A percentile compares a stretch with the other conserved stretches of the same genome.
Evolutionary conservation across 495 filamentous ascomycete genomes (phyloP).

Genomic region (Neurospora africana): DNA sequence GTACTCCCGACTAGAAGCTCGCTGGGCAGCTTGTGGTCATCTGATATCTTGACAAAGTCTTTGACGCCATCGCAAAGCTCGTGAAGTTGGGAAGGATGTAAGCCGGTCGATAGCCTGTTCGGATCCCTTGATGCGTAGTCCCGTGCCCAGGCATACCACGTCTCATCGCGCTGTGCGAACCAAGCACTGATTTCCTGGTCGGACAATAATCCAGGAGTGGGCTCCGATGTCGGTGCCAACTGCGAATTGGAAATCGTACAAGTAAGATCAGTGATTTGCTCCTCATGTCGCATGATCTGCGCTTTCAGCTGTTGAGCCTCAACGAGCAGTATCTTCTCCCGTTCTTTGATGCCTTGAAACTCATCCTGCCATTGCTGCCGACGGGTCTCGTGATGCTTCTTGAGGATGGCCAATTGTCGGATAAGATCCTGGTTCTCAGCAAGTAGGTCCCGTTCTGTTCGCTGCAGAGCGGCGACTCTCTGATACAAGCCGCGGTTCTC

Average conservation of each 20-base stretch:
- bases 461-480: conserved; percentile 13
- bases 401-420: not conserved
- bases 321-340: not conserved
- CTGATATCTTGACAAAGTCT: conserved; percentile 4
- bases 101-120: not conserved
- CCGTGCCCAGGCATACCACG: not conserved
- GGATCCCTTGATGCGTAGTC: conserved; percentile 2
- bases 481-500: conserved; percentile 17
- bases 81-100: conserved; percentile 7
- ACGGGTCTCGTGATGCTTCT: conserved; percentile 3
- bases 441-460: conserved; percentile 11
- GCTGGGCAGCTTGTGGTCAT: not conserved
- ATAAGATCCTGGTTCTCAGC: conserved; percentile 9
- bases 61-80: conserved; percentile 4
- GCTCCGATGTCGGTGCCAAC: not conserved
- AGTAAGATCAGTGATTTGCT: not conserved
- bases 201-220: not conserved
- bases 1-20: not conserved
- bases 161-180: conserved; percentile 2
- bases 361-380: not conserved
- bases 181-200: conserved; percentile 2
- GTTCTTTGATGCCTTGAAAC: not conserved
- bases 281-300: not conserved
- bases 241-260: too few relatives aligned
- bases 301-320: conserved; percentile 3